Evolutionary conservation across 2,329 filamentous ascomycete species (phyloP).

Genomic region (Fusarium pseudograminearum): DNA sequence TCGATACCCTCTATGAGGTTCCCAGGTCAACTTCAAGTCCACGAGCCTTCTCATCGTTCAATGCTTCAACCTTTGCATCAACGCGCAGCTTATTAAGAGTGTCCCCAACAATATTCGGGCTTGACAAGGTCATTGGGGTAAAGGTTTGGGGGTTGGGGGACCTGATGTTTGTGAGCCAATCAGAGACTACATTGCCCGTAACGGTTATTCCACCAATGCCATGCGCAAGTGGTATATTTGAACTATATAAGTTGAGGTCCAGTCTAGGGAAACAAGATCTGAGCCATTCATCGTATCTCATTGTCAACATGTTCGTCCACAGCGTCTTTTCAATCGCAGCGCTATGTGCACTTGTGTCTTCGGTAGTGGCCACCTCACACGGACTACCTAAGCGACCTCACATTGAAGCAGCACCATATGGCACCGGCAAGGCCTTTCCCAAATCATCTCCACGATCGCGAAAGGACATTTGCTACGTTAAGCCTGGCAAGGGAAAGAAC

Average conservation of each 20-base stretch:
- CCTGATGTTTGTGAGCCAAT: neutral
- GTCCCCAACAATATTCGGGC: too few relatives aligned
- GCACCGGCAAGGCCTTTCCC: constrained; percentile 34
- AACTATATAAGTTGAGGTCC: neutral
- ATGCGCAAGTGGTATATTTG: neutral
- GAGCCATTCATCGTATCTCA: neutral
- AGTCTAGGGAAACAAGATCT: neutral
- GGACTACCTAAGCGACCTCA: constrained; percentile 35
- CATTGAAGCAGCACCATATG: constrained; percentile 35
- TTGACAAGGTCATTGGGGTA: neutral
- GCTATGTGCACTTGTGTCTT: constrained; percentile 29
- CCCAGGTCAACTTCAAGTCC: too few relatives aligned
- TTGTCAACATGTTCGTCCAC: constrained; percentile 14
- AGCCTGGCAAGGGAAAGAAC: constrained; percentile 22
- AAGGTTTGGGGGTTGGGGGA: neutral
- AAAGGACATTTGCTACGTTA: constrained; percentile 39
- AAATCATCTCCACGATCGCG: constrained; percentile 25
- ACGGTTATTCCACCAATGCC: neutral
- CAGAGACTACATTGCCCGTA: neutral
- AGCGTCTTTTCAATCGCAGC: constrained; percentile 24
- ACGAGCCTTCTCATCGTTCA: too few relatives aligned
- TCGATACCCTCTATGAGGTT: too few relatives aligned
- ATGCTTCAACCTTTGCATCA: too few relatives aligned
- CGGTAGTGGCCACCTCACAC: constrained; percentile 8
- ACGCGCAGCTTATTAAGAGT: too few relatives aligned